Evolutionary conservation across 2,329 filamentous ascomycete species (phyloP).

Genomic region (Thermoascus crustaceus): DNA sequence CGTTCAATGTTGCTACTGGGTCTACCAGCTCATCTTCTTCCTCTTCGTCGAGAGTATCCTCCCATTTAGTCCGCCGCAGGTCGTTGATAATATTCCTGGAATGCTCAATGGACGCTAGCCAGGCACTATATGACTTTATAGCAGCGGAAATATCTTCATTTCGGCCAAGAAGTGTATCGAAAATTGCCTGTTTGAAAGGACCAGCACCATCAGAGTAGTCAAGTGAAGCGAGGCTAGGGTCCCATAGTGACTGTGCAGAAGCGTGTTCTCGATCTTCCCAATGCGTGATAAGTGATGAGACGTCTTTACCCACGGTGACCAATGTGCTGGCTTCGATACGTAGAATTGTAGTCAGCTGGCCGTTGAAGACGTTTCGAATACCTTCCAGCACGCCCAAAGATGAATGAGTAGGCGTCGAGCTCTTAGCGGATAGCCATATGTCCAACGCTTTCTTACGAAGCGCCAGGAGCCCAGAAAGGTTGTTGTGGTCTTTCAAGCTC

Average conservation of each 20-base stretch:
- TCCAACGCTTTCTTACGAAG: conserved; percentile 63
- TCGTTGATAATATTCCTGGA: conserved; percentile 24
- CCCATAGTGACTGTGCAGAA: conserved; percentile 57
- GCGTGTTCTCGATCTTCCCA: conserved; percentile 52
- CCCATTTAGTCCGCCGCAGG: conserved; percentile 28
- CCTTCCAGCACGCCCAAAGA: conserved; percentile 59
- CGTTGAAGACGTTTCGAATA: conserved; percentile 61
- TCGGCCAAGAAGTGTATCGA: conserved; percentile 63
- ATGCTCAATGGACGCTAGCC: conserved; percentile 63
- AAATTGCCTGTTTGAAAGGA: conserved; percentile 60
- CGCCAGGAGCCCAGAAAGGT: conserved; percentile 61
- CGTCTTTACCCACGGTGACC: conserved; percentile 55
- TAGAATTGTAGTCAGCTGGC: conserved; percentile 56
- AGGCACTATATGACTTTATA: conserved; percentile 58
- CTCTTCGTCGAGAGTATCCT: conserved; percentile 31
- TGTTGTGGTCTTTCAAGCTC: conserved; percentile 51
- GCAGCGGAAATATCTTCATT: conserved; percentile 58
- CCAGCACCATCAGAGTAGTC: conserved; percentile 59
- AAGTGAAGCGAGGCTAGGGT: conserved; percentile 52
- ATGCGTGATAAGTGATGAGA: conserved; percentile 52
- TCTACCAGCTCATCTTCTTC: conserved; percentile 32
- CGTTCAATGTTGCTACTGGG: conserved; percentile 49
- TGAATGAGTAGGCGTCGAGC: conserved; percentile 45
- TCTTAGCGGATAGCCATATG: conserved; percentile 64
- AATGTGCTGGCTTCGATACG: conserved; percentile 57